Conservation (phyloP, 2,329 filamentous ascomycete genomes). For the Polytolypa hystricis region DNA sequence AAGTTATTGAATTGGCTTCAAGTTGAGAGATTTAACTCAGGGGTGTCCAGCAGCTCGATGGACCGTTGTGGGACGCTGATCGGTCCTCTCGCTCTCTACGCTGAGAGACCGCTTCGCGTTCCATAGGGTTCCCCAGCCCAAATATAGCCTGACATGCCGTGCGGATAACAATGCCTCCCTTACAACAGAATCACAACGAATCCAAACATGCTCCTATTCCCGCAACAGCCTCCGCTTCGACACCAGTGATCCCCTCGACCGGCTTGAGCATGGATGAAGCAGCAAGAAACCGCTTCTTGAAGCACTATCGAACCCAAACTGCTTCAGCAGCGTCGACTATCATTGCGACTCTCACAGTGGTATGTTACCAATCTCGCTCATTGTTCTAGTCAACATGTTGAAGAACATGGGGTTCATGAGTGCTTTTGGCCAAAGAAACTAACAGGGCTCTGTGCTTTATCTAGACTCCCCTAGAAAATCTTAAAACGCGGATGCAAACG, state of each 20-base stretch:
- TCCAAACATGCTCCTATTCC: constrained; percentile 26
- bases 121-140: constrained; percentile 40
- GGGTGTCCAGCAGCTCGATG: constrained; percentile 20
- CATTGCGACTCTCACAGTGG: constrained; percentile 35
- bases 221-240: constrained; percentile 19
- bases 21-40: no score
- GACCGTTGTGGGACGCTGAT: constrained; percentile 40
- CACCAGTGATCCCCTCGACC: constrained; percentile 20
- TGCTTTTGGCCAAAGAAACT: not conserved
- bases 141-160: constrained; percentile 10
- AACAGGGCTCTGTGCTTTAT: not conserved
- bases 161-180: constrained; percentile 11
- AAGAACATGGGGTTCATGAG: no score
- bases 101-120: constrained; percentile 43
- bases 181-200: constrained; percentile 11
- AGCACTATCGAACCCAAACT: constrained; percentile 37
- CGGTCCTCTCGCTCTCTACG: constrained; percentile 38
- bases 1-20: not conserved
- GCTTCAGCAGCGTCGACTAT: constrained; percentile 35
- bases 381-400: not conserved
- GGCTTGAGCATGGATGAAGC: constrained; percentile 29
- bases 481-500: constrained; percentile 42
- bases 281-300: constrained; percentile 33
- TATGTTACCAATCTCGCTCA: constrained; percentile 20
- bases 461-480: constrained; percentile 38